Evolutionary conservation across 345 rosid genomes (phyloP).

Genomic region (Populus alba): DNA sequence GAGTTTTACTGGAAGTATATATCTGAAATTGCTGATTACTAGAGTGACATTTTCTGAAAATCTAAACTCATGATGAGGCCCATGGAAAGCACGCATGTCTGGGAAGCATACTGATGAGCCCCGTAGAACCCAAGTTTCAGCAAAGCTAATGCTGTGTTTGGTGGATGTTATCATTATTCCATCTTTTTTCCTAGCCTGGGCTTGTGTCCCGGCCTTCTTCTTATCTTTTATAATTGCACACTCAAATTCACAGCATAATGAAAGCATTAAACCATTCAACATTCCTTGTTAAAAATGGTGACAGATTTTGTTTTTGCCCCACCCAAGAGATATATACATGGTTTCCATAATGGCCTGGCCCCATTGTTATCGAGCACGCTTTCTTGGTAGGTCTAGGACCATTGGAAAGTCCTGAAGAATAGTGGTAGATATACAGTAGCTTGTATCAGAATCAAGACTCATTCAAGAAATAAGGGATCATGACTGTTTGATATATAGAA

Average conservation of each 20-base stretch:
- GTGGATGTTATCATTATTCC: slow-evolving; percentile 3
- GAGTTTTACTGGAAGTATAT: neutral
- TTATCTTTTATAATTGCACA: neutral
- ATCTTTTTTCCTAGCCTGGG: neutral
- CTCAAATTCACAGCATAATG: neutral
- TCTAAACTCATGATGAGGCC: neutral
- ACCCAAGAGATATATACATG: neutral
- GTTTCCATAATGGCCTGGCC: neutral
- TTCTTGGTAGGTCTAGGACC: neutral
- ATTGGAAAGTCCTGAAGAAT: neutral
- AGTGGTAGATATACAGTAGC: neutral
- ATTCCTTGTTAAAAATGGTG: neutral
- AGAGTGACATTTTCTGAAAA: neutral
- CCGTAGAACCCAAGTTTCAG: slow-evolving; percentile 10
- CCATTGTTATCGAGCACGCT: neutral
- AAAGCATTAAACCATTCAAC: neutral
- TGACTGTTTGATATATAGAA: neutral
- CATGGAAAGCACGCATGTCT: neutral
- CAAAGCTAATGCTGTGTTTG: slow-evolving; percentile 4
- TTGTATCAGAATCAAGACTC: neutral
- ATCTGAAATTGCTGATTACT: neutral
- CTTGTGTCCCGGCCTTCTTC: neutral
- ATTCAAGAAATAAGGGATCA: neutral
- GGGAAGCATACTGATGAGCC: neutral
- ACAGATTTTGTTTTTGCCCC: neutral